phyloP scores from a whole-genome alignment of 495 filamentous ascomycete genomes.

The Paragyromitra xinjiangensis region DNA sequence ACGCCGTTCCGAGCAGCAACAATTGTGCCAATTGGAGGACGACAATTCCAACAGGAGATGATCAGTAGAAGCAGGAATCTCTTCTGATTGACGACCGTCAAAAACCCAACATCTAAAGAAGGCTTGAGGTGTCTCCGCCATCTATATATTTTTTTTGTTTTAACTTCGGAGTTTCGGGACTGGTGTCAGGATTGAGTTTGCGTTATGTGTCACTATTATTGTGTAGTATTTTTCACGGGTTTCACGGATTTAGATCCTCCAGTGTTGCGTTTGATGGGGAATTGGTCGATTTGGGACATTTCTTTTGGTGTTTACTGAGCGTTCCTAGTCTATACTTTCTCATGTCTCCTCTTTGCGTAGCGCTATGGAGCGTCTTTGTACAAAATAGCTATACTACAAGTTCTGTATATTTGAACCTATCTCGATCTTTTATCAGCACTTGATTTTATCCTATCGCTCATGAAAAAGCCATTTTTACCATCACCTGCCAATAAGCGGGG shows the following conservation, averaged over 20 bases:
- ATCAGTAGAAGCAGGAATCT: slow-evolving; percentile 28
- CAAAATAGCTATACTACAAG: background rate
- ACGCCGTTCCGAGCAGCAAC: slow-evolving; percentile 42
- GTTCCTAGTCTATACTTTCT: slow-evolving; percentile 1
- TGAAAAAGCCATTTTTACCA: background rate
- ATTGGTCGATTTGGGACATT: background rate
- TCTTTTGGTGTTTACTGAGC: background rate
- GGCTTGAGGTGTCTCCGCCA: background rate
- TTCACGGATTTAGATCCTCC: background rate
- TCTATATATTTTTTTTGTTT: slow-evolving; percentile 21
- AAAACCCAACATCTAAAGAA: background rate
- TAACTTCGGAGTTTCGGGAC: slow-evolving; percentile 25
- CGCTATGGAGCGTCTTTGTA: slow-evolving; percentile 28
- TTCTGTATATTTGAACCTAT: slow-evolving; percentile 16
- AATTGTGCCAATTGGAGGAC: slow-evolving; percentile 32
- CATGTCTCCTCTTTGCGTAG: background rate
- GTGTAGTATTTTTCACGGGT: background rate
- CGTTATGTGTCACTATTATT: background rate
- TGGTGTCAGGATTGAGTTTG: slow-evolving; percentile 18
- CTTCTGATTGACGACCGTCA: slow-evolving; percentile 1
- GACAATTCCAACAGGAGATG: slow-evolving; percentile 47
- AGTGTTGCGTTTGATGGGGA: background rate
- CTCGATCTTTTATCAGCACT: background rate
- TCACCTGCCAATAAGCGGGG: background rate
- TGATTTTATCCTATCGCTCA: background rate